Base-by-base conservation (phyloP, 495 filamentous ascomycete genomes). In the Penicillium roqueforti region DNA sequence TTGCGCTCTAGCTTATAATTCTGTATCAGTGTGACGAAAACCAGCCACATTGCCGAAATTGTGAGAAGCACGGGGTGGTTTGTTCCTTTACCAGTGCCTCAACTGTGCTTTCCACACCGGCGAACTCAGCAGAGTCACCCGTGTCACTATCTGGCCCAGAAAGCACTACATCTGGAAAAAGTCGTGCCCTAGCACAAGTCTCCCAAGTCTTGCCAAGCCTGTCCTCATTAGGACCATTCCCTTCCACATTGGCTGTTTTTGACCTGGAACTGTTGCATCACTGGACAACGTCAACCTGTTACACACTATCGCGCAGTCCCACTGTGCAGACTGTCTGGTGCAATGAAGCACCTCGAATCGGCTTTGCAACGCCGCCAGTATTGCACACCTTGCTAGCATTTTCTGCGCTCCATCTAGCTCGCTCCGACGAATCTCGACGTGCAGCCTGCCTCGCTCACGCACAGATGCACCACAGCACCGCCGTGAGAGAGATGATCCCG, bases 261-360 rank as follows among this genome's bases (percentile, higher is more conserved):
- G 68, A 70, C 39, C 51, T 75, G 25, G 69, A 73, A 36, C 47
- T 75, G 3, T 47, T 75, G 19, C 69, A 75, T 44, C 65, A 74
- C 25, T 75, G 61, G 51, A 61, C 61, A 4, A 71, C 71, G 1
- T 68, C 62, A 42, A 74, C 72, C 4, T 67, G 60, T 43, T 68
- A 61, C 51, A 74, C 71, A 6, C 56, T 74, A 18, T 72, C 71
- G 0, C 63, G 57, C 16, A 49, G 57, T 11, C 57, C 62, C 25
- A 62, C 60, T 18, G 51, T 70, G 0, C 68, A 69, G 32, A 38
- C 61, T 1, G 39, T 77, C 25, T 75, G 73, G 69, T 59, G 62
- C 6, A 53, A 57, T 20, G 52, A 61, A 26, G 62, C 60, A 3
- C 65, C 68, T 10, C 57, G 63, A 14, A 57, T 74, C 8, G 69